These are phyloP conservation scores for Gynandropsis gynandra DNA, from an alignment of 345 rosid genomes.

Conservation along the genomic window DNA sequence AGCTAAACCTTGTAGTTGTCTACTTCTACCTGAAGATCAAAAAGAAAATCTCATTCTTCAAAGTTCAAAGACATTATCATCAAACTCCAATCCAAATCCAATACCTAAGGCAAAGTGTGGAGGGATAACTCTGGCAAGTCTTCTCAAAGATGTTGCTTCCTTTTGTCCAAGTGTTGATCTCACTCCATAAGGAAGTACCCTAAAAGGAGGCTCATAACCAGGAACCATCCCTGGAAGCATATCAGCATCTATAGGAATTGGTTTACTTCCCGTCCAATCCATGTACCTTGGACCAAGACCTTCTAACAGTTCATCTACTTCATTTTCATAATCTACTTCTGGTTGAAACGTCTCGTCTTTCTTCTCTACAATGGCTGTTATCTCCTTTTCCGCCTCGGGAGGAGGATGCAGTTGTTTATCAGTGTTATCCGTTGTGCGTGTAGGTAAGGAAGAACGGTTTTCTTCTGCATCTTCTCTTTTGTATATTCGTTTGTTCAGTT, in stretches of 20 bases:
- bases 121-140: slow-evolving; percentile 76
- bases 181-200: slow-evolving; percentile 89
- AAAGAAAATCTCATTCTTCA: slow-evolving; percentile 12
- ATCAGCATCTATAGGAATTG: slow-evolving; percentile 89
- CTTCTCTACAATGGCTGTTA: too few species aligned
- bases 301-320: slow-evolving; percentile 61
- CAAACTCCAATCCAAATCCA: slow-evolving; percentile 1
- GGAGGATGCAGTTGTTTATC: slow-evolving; percentile 24
- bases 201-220: slow-evolving; percentile 74
- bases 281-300: slow-evolving; percentile 72
- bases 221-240: slow-evolving; percentile 68
- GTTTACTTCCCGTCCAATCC: slow-evolving; percentile 76
- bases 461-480: slow-evolving; percentile 42
- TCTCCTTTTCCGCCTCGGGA: slow-evolving; percentile 26
- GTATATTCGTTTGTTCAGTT: slow-evolving; percentile 37
- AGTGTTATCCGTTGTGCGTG: slow-evolving; percentile 24
- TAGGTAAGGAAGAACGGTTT: too few species aligned
- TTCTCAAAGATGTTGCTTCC: slow-evolving; percentile 69
- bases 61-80: slow-evolving; percentile 15
- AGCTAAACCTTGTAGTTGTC: slow-evolving; percentile 91
- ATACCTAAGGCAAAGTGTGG: slow-evolving; percentile 91
- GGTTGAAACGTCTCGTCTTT: slow-evolving; percentile 23
- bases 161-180: slow-evolving; percentile 50
- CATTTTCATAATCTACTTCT: slow-evolving; percentile 60
- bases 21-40: slow-evolving; percentile 64